Evolutionary conservation across 352 stramenopile species (phyloP).

Genomic region (Globisporangium polare): DNA sequence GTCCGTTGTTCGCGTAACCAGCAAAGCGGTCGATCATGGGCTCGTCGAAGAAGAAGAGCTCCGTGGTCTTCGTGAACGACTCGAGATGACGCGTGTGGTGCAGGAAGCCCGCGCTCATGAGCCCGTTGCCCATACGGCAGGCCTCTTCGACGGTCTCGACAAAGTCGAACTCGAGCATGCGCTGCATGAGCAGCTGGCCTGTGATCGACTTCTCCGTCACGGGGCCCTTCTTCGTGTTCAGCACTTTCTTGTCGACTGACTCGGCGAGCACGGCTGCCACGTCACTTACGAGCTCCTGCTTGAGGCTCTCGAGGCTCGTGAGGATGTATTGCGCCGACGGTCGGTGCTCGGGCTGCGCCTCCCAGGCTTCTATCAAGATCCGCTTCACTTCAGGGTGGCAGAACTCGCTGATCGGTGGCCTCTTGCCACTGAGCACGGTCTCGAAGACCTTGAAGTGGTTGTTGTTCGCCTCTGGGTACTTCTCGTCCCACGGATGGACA

Average conservation of each 20-base stretch:
- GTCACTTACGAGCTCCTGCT: conserved; percentile 40
- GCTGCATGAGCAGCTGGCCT: conserved; percentile 52
- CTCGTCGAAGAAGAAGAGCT: conserved; percentile 53
- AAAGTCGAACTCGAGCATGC: conserved; percentile 54
- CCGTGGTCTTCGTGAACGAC: conserved; percentile 41
- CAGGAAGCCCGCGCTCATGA: conserved; percentile 65
- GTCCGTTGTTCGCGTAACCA: conserved; percentile 14
- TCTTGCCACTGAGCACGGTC: conserved; percentile 50
- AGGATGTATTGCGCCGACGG: conserved; percentile 51
- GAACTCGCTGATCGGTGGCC: conserved; percentile 34
- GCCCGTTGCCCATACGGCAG: conserved; percentile 46
- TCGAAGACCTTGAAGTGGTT: conserved; percentile 76
- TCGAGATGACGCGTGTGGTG: conserved; percentile 49
- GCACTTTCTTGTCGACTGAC: conserved; percentile 25
- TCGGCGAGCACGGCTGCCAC: conserved; percentile 33
- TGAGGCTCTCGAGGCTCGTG: conserved; percentile 39
- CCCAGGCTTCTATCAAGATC: conserved; percentile 53
- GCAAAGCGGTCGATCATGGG: conserved; percentile 21
- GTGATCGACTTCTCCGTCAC: conserved; percentile 27
- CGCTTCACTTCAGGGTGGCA: conserved; percentile 35
- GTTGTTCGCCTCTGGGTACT: conserved; percentile 52
- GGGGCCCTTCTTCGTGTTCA: conserved; percentile 22
- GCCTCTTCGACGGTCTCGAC: conserved; percentile 47
- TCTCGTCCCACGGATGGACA: conserved; percentile 48
- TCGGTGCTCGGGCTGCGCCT: conserved; percentile 39